A percentile compares a stretch with the other conserved stretches of the same genome.
Evolutionary conservation across 164 flowering plant genomes (phyloP).

Genomic region (Vitis vinifera): DNA sequence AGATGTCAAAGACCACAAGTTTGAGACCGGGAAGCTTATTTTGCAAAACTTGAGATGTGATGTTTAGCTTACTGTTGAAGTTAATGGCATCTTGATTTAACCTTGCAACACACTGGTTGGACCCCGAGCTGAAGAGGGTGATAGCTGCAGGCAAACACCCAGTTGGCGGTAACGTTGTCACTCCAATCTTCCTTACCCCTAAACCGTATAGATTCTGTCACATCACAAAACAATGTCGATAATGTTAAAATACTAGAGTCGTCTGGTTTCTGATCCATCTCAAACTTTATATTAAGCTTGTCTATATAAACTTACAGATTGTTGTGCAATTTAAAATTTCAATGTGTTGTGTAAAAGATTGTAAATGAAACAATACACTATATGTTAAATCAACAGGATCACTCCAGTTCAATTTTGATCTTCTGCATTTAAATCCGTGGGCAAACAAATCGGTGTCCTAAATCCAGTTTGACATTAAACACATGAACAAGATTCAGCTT

Average conservation of each 20-base stretch:
- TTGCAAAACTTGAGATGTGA: constrained; percentile 45
- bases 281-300: no score
- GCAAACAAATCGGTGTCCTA: no score
- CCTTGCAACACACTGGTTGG: constrained; percentile 47
- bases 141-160: constrained; percentile 93
- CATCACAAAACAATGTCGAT: neutral
- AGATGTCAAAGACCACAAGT: constrained; percentile 76
- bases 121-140: constrained; percentile 57
- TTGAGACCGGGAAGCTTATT: constrained; percentile 48
- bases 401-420: no score
- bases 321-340: no score
- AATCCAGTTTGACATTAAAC: no score
- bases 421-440: no score
- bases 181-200: constrained; percentile 82
- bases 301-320: no score
- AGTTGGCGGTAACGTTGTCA: constrained; percentile 68
- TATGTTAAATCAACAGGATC: no score
- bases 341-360: no score
- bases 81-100: constrained; percentile 46
- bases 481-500: no score
- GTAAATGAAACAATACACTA: no score
- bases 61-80: constrained; percentile 58
- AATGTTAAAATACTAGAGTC: neutral
- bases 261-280: no score
- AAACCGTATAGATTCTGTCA: constrained; percentile 61